phyloP scores from a whole-genome alignment of 352 stramenopile species.

The Ophiocytium majus region DNA sequence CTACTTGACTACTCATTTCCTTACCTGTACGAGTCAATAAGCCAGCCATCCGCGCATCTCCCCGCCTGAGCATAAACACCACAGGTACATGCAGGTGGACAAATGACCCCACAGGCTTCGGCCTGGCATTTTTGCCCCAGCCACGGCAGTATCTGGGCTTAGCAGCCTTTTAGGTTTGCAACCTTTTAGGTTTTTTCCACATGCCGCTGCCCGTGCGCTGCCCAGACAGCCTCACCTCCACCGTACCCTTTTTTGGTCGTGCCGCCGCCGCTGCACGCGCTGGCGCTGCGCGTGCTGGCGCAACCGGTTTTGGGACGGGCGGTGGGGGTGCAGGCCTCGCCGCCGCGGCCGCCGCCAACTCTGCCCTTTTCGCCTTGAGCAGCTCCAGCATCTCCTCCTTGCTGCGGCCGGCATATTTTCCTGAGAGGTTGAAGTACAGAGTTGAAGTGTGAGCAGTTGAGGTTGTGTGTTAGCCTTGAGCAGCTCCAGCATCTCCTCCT shows the following conservation, averaged over 20 bases:
- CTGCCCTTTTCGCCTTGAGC: background rate
- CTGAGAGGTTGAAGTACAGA: too few species aligned
- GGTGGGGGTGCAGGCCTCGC: background rate
- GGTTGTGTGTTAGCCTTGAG: too few species aligned
- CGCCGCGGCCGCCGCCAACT: too few species aligned
- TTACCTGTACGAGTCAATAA: too few species aligned
- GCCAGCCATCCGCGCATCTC: background rate
- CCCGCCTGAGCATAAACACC: background rate
- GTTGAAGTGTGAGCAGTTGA: too few species aligned
- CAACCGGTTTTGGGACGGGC: background rate
- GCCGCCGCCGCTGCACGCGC: background rate
- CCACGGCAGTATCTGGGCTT: background rate
- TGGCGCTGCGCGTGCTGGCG: background rate
- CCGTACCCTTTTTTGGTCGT: background rate
- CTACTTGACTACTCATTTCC: too few species aligned
- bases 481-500: background rate
- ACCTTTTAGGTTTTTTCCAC: too few species aligned
- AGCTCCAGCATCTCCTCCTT: background rate
- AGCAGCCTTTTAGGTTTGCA: background rate
- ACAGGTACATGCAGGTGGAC: too few species aligned
- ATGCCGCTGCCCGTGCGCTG: too few species aligned
- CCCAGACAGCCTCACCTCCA: background rate
- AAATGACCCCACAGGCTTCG: too few species aligned
- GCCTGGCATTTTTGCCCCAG: background rate
- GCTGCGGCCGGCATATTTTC: background rate